Conservation (phyloP, 352 stramenopile species). For the Phytophthora multivora region DNA sequence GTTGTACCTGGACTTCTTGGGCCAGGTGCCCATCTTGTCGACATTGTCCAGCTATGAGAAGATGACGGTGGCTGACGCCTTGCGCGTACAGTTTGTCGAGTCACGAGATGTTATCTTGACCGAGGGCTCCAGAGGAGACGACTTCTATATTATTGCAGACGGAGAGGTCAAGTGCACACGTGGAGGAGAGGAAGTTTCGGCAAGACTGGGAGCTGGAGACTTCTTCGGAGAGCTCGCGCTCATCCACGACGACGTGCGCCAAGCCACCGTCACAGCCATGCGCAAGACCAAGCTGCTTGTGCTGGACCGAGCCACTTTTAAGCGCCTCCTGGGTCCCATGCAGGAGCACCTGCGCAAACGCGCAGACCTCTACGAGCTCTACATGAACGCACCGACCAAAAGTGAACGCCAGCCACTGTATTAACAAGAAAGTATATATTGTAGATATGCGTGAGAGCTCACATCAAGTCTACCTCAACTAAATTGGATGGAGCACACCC, state of each 20-base stretch:
- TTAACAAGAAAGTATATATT: constrained; percentile 30
- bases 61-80: constrained; percentile 75
- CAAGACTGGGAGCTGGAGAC: constrained; percentile 57
- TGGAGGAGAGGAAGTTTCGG: constrained; percentile 60
- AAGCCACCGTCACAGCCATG: constrained; percentile 89
- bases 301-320: constrained; percentile 91
- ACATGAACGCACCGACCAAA: constrained; percentile 50
- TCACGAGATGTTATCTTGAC: constrained; percentile 47
- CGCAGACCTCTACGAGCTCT: constrained; percentile 69
- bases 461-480: neutral
- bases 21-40: constrained; percentile 74
- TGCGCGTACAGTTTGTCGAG: constrained; percentile 62
- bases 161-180: constrained; percentile 73
- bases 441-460: constrained; percentile 29
- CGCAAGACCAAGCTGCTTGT: constrained; percentile 84
- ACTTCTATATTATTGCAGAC: constrained; percentile 85
- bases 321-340: constrained; percentile 85
- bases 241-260: constrained; percentile 83
- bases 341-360: constrained; percentile 87
- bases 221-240: constrained; percentile 90
- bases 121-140: constrained; percentile 61
- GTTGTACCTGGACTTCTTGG: constrained; percentile 64
- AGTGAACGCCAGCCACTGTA: constrained; percentile 14
- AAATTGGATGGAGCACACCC: neutral
- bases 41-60: constrained; percentile 76